phyloP scores from a whole-genome alignment of 345 rosid species.

The Eucalyptus curtisii region DNA sequence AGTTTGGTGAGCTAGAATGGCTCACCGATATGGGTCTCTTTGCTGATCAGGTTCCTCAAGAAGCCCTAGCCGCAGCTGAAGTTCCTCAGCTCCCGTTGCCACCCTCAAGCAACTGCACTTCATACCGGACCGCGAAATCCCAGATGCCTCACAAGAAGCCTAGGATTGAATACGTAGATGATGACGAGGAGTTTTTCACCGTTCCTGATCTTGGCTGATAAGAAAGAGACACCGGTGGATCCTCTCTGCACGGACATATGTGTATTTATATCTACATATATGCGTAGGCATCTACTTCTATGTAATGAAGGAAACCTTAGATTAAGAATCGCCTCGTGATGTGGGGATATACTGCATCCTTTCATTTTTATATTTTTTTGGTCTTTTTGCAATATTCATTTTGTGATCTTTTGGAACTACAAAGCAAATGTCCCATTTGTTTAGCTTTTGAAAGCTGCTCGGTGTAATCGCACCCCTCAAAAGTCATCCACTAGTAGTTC shows the following conservation, averaged over 20 bases:
- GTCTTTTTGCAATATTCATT: background rate
- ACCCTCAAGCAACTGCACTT: slow-evolving; percentile 8
- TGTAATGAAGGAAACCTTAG: background rate
- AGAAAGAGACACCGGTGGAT: background rate
- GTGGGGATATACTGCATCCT: background rate
- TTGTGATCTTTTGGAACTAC: background rate
- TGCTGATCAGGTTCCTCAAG: slow-evolving; percentile 46
- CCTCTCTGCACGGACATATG: background rate
- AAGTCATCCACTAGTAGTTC: background rate
- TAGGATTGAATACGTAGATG: slow-evolving; percentile 41
- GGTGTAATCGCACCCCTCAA: background rate
- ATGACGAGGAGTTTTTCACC: slow-evolving; percentile 25
- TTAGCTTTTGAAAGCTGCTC: background rate
- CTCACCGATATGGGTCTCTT: slow-evolving; percentile 66
- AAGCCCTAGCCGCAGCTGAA: slow-evolving; percentile 69
- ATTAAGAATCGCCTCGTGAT: background rate
- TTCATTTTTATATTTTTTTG: background rate
- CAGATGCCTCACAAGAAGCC: slow-evolving; percentile 72
- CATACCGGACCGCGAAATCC: slow-evolving; percentile 36
- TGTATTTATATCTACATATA: background rate
- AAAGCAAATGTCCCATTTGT: background rate
- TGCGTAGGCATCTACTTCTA: background rate
- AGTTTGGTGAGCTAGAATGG: slow-evolving; percentile 81
- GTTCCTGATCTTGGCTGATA: slow-evolving; percentile 14
- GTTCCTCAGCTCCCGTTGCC: slow-evolving; percentile 69